phyloP scores from a whole-genome alignment of 1,139 yeast genomes.

The Scheffersomyces lignicola region DNA sequence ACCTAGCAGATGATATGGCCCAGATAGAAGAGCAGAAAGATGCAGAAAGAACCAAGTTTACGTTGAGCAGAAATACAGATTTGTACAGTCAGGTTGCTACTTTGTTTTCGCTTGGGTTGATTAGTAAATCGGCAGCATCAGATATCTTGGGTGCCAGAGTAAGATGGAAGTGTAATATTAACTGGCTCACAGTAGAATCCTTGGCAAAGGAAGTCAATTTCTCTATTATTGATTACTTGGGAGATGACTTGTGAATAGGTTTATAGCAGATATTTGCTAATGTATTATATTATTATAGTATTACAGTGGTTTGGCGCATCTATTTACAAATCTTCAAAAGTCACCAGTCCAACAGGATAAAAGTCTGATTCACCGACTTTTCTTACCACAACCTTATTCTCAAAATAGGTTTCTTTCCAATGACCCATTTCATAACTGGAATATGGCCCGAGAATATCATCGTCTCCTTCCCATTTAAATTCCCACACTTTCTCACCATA shows the following conservation, averaged over 20 bases:
- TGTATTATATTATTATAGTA: too few species aligned
- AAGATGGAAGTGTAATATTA: slow-evolving; percentile 63
- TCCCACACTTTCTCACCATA: slow-evolving; percentile 53
- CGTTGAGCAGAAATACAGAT: slow-evolving; percentile 45
- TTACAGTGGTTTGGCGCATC: too few species aligned
- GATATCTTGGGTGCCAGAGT: slow-evolving; percentile 64
- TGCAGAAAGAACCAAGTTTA: slow-evolving; percentile 31
- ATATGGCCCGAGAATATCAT: slow-evolving; percentile 60
- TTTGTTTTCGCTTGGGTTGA: slow-evolving; percentile 52
- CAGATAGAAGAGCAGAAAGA: slow-evolving; percentile 33
- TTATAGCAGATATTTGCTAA: slow-evolving; percentile 6
- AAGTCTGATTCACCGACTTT: slow-evolving; percentile 33
- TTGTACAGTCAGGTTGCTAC: slow-evolving; percentile 62
- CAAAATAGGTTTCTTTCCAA: slow-evolving; percentile 62
- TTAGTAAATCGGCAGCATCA: slow-evolving; percentile 48
- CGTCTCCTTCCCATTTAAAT: slow-evolving; percentile 57
- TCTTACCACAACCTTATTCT: slow-evolving; percentile 47
- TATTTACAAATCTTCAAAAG: slow-evolving; percentile 17
- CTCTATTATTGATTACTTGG: slow-evolving; percentile 52
- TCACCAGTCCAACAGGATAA: slow-evolving; percentile 21
- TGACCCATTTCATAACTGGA: slow-evolving; percentile 53
- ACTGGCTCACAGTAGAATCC: slow-evolving; percentile 50
- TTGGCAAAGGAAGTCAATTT: slow-evolving; percentile 56
- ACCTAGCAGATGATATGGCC: slow-evolving; percentile 26
- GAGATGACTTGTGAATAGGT: slow-evolving; percentile 18